These are phyloP conservation scores for Cytospora chrysosperma DNA, from an alignment of 2,329 filamentous ascomycete species.

Conservation along the genomic window DNA sequence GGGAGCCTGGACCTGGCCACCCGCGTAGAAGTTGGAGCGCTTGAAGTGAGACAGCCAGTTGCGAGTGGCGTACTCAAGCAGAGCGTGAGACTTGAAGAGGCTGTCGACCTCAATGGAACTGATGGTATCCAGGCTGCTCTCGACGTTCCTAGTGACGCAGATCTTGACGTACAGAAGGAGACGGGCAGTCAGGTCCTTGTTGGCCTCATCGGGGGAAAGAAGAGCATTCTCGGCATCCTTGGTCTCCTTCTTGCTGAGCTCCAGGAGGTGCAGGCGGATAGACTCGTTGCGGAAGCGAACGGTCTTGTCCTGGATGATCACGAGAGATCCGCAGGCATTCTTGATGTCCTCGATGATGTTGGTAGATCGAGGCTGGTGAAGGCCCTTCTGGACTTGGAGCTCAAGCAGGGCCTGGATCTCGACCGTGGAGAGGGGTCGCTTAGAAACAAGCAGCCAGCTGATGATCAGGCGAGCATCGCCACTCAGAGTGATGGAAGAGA, in stretches of 20 bases:
- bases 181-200: slow-evolving; percentile 24
- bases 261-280: slow-evolving; percentile 24
- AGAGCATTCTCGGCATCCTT: slow-evolving; percentile 24
- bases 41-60: slow-evolving; percentile 25
- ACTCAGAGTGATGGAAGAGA: slow-evolving; percentile 16
- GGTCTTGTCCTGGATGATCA: slow-evolving; percentile 25
- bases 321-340: slow-evolving; percentile 23
- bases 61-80: slow-evolving; percentile 23
- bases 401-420: slow-evolving; percentile 27
- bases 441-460: slow-evolving; percentile 24
- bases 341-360: slow-evolving; percentile 26
- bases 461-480: slow-evolving; percentile 25
- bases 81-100: slow-evolving; percentile 21
- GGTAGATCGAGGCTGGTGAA: slow-evolving; percentile 24
- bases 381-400: slow-evolving; percentile 20
- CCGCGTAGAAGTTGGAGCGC: slow-evolving; percentile 20
- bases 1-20: slow-evolving; percentile 18
- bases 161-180: slow-evolving; percentile 25
- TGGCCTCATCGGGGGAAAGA: slow-evolving; percentile 20
- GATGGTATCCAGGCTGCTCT: slow-evolving; percentile 23
- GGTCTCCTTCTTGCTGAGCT: slow-evolving; percentile 24
- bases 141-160: slow-evolving; percentile 23
- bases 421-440: slow-evolving; percentile 24
- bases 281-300: slow-evolving; percentile 26
- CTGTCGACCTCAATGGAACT: slow-evolving; percentile 16